These are phyloP conservation scores for Trypanosoma conorhini DNA, from an alignment of 208 protist species.

Conservation along the genomic window DNA sequence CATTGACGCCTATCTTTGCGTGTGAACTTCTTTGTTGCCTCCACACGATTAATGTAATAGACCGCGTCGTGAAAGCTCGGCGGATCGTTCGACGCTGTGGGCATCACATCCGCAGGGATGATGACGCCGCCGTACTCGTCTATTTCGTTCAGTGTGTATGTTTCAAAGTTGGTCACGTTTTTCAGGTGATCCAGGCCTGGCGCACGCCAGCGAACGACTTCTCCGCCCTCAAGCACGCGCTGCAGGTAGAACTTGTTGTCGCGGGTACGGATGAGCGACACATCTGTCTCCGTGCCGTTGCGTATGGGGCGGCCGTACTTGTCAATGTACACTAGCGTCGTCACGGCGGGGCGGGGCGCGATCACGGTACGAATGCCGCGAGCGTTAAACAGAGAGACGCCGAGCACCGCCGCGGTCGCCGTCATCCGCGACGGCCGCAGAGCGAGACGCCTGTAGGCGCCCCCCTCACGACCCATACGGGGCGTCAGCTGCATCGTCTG, in stretches of 20 bases:
- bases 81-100: constrained; percentile 63
- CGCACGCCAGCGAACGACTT: constrained; percentile 81
- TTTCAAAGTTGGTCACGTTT: constrained; percentile 89
- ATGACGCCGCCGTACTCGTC: constrained; percentile 85
- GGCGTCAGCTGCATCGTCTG: not conserved
- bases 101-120: constrained; percentile 79
- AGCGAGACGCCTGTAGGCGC: not conserved
- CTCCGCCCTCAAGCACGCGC: constrained; percentile 72
- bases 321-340: constrained; percentile 81
- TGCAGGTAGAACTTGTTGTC: constrained; percentile 93
- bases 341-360: constrained; percentile 77
- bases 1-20: constrained; percentile 80
- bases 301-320: constrained; percentile 58
- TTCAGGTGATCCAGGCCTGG: constrained; percentile 83
- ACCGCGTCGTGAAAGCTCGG: constrained; percentile 76
- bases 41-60: constrained; percentile 67
- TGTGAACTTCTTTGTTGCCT: constrained; percentile 78
- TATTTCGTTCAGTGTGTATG: constrained; percentile 85
- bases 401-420: constrained; percentile 20
- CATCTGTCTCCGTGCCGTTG: constrained; percentile 64
- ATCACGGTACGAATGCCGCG: constrained; percentile 79
- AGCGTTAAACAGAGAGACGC: not conserved
- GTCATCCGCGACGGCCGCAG: constrained; percentile 8
- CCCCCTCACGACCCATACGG: not conserved
- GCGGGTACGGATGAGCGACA: constrained; percentile 79